phyloP scores from a whole-genome alignment of 2,329 filamentous ascomycete genomes.

The Stagonosporopsis cucurbitacearum region DNA sequence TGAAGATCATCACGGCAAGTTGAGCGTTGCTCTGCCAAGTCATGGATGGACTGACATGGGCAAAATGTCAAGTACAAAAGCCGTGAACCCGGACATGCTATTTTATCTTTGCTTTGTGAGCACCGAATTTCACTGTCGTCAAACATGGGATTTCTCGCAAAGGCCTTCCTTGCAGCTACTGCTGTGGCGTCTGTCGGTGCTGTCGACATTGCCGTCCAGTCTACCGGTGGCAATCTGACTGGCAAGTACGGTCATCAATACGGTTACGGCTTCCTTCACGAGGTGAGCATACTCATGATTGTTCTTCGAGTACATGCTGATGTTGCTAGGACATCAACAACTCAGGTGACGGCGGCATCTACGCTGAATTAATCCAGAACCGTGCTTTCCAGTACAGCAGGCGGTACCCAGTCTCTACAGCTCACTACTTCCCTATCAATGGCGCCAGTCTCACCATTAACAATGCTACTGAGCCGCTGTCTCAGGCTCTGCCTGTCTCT shows the following conservation, averaged over 20 bases:
- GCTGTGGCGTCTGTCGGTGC: slow-evolving; percentile 32
- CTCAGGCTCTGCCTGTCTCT: slow-evolving; percentile 53
- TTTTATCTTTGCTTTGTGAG: slow-evolving; percentile 14
- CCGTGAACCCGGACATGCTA: neutral
- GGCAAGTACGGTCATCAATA: slow-evolving; percentile 39
- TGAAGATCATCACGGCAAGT: slow-evolving; percentile 15
- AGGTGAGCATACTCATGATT: slow-evolving; percentile 19
- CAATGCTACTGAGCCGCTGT: slow-evolving; percentile 51
- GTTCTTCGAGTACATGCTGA: neutral
- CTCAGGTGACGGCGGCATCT: slow-evolving; percentile 74
- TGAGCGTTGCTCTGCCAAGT: slow-evolving; percentile 10
- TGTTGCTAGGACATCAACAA: slow-evolving; percentile 60
- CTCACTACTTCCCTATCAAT: slow-evolving; percentile 43
- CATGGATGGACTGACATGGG: slow-evolving; percentile 6
- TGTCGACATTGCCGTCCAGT: slow-evolving; percentile 36
- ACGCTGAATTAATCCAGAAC: slow-evolving; percentile 74
- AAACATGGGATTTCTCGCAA: slow-evolving; percentile 31
- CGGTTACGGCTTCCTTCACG: slow-evolving; percentile 42
- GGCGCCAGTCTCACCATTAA: slow-evolving; percentile 48
- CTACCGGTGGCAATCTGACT: slow-evolving; percentile 37
- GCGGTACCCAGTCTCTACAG: slow-evolving; percentile 33
- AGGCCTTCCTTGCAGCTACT: slow-evolving; percentile 29
- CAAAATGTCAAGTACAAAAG: slow-evolving; percentile 8
- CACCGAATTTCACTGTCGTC: slow-evolving; percentile 20
- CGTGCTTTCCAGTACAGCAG: slow-evolving; percentile 68